Percentiles rank a stretch among this genome's conserved stretches.
These are phyloP conservation scores for Pharus latifolius DNA, from an alignment of 176 grass and related monocot species.

Conservation along the genomic window DNA sequence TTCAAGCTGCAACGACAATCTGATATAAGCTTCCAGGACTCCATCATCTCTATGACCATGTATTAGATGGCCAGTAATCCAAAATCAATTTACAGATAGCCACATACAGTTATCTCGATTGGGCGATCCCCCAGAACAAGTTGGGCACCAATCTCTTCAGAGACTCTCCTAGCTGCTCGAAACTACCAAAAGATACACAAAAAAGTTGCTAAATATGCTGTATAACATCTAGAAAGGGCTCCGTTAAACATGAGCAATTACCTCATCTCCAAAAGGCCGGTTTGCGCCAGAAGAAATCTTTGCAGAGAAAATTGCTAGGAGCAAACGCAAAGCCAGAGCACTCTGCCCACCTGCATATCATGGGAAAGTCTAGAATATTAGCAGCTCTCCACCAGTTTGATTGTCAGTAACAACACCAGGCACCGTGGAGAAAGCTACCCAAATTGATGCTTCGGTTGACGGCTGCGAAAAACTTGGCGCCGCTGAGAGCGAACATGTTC, in stretches of 20 bases:
- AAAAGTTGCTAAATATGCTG: not conserved
- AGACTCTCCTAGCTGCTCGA: conserved; percentile 62
- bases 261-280: conserved; percentile 82
- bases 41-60: not conserved
- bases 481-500: conserved; percentile 86
- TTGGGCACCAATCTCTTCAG: conserved; percentile 92
- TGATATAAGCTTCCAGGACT: not conserved
- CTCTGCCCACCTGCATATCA: conserved; percentile 70
- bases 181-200: conserved; percentile 35
- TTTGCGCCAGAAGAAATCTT: conserved; percentile 71
- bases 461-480: conserved; percentile 60
- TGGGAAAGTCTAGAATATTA: not conserved
- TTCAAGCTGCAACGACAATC: conserved; percentile 57
- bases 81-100: not conserved
- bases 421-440: conserved; percentile 9
- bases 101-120: conserved; percentile 89
- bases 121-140: conserved; percentile 92
- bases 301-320: conserved; percentile 85
- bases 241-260: not conserved
- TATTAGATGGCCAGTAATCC: not conserved
- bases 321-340: conserved; percentile 78
- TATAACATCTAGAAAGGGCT: not conserved
- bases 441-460: conserved; percentile 83
- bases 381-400: not conserved
- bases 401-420: not conserved